Conservation (phyloP, 2,329 filamentous ascomycete species). For the Cordyceps cateniannulata region DNA sequence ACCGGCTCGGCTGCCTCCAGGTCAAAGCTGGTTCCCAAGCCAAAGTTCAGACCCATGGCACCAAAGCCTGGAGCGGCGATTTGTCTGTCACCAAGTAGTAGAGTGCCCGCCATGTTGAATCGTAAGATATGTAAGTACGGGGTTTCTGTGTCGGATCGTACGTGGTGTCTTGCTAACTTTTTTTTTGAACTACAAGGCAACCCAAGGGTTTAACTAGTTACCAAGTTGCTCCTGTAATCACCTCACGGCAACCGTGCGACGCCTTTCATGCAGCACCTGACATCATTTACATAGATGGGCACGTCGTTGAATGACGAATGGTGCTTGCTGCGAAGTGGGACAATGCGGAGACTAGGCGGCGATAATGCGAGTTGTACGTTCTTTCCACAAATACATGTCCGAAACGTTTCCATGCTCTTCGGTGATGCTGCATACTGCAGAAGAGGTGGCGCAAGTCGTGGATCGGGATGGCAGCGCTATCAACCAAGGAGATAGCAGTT, state of each 20-base stretch:
- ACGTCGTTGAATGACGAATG: too few species aligned
- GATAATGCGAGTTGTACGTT: too few species aligned
- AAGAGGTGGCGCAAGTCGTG: not conserved
- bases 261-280: too few species aligned
- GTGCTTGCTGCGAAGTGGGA: too few species aligned
- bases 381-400: too few species aligned
- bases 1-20: conserved; percentile 42
- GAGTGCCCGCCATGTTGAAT: not conserved
- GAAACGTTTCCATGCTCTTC: not conserved
- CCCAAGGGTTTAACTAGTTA: too few species aligned
- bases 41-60: conserved; percentile 42
- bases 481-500: not conserved
- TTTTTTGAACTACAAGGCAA: too few species aligned
- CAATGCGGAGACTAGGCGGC: too few species aligned
- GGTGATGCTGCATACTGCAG: not conserved
- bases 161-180: not conserved
- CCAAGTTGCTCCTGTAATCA: too few species aligned
- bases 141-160: not conserved
- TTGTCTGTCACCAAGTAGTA: not conserved
- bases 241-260: too few species aligned
- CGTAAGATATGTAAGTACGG: not conserved
- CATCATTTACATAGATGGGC: too few species aligned
- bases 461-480: not conserved
- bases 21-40: conserved; percentile 34
- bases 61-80: conserved; percentile 35